Evolutionary conservation across 106 monocot genomes (phyloP).

Genomic region (Allium cepa): DNA sequence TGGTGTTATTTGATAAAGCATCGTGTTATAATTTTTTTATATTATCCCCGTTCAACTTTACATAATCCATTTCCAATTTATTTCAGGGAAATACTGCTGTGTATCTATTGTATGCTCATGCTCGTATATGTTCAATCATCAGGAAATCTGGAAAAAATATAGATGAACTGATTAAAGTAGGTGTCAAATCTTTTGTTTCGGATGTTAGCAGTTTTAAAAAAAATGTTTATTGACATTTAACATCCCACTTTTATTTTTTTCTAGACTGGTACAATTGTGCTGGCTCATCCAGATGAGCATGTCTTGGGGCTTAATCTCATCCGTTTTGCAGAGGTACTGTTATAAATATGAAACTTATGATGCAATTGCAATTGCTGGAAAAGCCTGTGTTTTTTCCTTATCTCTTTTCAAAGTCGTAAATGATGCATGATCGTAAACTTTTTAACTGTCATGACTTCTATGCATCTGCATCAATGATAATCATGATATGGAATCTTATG

Average conservation of each 20-base stretch:
- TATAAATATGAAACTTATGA: neutral
- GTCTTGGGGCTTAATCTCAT: constrained; percentile 73
- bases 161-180: constrained; percentile 68
- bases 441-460: too few species aligned
- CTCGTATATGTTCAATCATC: constrained; percentile 94
- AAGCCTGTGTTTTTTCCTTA: neutral
- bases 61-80: too few species aligned
- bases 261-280: constrained; percentile 45
- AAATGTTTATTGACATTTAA: neutral
- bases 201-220: neutral
- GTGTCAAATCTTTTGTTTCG: neutral
- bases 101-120: constrained; percentile 95
- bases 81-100: constrained; percentile 91
- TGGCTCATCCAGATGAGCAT: constrained; percentile 77
- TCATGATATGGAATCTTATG: too few species aligned
- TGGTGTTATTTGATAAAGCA: too few species aligned
- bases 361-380: neutral
- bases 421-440: too few species aligned
- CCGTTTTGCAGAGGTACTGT: constrained; percentile 75
- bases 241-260: constrained; percentile 7
- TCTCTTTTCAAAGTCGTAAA: neutral
- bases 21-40: too few species aligned
- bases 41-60: too few species aligned
- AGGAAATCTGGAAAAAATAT: constrained; percentile 82
- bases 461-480: too few species aligned